These are phyloP conservation scores for Murraya koenigii DNA, from an alignment of 345 rosid species.

Conservation along the genomic window DNA sequence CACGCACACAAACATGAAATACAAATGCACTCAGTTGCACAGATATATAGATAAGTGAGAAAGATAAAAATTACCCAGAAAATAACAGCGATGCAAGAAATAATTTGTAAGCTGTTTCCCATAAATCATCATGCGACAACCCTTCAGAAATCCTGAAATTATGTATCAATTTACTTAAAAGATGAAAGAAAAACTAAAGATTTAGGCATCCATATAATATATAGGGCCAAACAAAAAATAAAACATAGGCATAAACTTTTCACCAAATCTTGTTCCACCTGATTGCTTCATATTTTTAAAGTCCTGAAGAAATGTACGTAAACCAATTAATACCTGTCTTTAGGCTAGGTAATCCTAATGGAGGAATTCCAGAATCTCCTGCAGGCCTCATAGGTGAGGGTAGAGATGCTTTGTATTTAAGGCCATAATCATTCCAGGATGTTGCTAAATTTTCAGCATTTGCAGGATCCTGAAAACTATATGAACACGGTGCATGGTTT, in stretches of 20 bases:
- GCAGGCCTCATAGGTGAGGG: slow-evolving; percentile 27
- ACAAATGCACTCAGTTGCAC: not conserved
- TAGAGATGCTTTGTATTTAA: slow-evolving; percentile 31
- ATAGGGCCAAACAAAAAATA: not conserved
- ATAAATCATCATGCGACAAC: slow-evolving; percentile 90
- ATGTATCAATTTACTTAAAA: slow-evolving; percentile 81
- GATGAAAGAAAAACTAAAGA: slow-evolving; percentile 16
- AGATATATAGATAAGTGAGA: slow-evolving; percentile 1
- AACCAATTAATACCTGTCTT: slow-evolving; percentile 61
- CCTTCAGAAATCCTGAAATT: slow-evolving; percentile 90
- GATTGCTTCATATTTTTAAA: not conserved
- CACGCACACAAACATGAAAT: not conserved
- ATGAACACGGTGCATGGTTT: slow-evolving; percentile 29
- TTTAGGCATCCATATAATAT: slow-evolving; percentile 4
- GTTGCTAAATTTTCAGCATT: slow-evolving; percentile 22
- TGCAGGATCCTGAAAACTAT: slow-evolving; percentile 26
- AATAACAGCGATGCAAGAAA: slow-evolving; percentile 65
- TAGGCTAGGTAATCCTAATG: slow-evolving; percentile 70
- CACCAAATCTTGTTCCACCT: not conserved
- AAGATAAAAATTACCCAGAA: slow-evolving; percentile 53
- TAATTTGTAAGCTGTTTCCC: slow-evolving; percentile 85
- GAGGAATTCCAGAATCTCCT: slow-evolving; percentile 36
- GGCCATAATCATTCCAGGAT: slow-evolving; percentile 27
- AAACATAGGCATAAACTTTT: not conserved
- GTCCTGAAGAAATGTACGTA: not conserved